Base-by-base conservation (phyloP, 192 early-diverging fungal genomes). In the Glomus cerebriforme region DNA sequence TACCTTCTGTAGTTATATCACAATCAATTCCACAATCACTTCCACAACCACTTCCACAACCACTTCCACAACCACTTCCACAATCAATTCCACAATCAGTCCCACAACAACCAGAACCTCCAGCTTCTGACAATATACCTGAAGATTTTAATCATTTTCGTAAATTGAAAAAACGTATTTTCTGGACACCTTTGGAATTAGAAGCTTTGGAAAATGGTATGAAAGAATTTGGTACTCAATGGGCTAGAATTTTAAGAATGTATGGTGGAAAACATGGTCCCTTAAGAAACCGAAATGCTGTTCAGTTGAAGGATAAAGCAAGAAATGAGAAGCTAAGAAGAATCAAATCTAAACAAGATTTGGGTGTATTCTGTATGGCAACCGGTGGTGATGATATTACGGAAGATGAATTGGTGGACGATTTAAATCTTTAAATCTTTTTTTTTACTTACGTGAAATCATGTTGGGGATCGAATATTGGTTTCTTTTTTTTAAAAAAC, bases 161-260 rank as follows among this genome's bases (percentile, higher is more conserved):
- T 54, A 54, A 7, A 54, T 7, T 17, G 17, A 54, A 54, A 54
- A 54, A 22, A 17, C 66, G 66, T 68, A 37, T 10, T 1, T 35
- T 24, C 5, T 68, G 66, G 66, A 68, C 34, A 7, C 2, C 9
- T 22, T 17, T 35, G n/a, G 66, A 68, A 35, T 24, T 68, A 68
- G 17, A 39, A 4, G 66, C 66, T 9, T 39, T 68, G 10, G 66
- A 68, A 2, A 35, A 0, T 6, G 66, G 66, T 39, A 68, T 68
- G 66, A 68, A n/a, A 39, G 34, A n/a, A n/a, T 68, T n/a, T 12
- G 66, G 66, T 3, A 68, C 66, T 17, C 31, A 39, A 39, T 68
- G 66, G 66, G 34, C 66, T 1, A n/a, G 7, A n/a, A 68, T 68
- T 10, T 3, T 39, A 10, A 35, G 35, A 39, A 10, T 24, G 8